Base-by-base conservation (phyloP, 352 stramenopile species). In the Blastocystis hominis region DNA sequence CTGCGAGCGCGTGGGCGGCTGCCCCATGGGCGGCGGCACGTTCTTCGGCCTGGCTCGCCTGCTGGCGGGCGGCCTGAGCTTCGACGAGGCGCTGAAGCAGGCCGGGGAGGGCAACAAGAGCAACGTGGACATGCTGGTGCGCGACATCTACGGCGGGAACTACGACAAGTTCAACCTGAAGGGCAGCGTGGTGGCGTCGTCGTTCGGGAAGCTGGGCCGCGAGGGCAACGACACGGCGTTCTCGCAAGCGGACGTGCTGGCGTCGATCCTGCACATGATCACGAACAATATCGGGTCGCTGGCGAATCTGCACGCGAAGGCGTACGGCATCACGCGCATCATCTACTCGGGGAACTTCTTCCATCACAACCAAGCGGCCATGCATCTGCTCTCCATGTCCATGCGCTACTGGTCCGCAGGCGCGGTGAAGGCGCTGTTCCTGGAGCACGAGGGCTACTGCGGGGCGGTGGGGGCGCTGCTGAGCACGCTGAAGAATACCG, bases 341-440 rank as follows among this genome's bases (percentile, higher is more conserved):
- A 96, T 97, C 89, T 98, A 98, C 77, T 93, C 96, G 1, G 95
- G 95, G 36, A 98, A 97, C 86, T 99, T 99, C 88, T 91, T 99
- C 47, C 93, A 96, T 34, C 94, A 98, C 90, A 98, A 98, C 91
- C 94, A 95, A 55, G 97, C 98, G 93, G 36, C 91, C 5, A 77
- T 91, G 84, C 76, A 93, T 47, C 94, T 93, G 76, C 91, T 98
- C 40, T 92, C 95, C 55, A 98, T 95, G 86, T 94, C 95, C 50
- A 99, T 99, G 90, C 93, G 98, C 86, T 98, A 98, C 91, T 99
- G 96, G 97, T 98, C 94, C 38, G 95, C 96, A 72, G 96, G 96
- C 63, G 89, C 90, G 34, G 95, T 95, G 90, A 91, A 96, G 77
- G 93, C 93, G 9, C 92, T 94, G 17, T 98, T 98, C 88, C 95